These are phyloP conservation scores for Mucor indicus DNA, from an alignment of 371 early-diverging fungal genomes.

Conservation along the genomic window DNA sequence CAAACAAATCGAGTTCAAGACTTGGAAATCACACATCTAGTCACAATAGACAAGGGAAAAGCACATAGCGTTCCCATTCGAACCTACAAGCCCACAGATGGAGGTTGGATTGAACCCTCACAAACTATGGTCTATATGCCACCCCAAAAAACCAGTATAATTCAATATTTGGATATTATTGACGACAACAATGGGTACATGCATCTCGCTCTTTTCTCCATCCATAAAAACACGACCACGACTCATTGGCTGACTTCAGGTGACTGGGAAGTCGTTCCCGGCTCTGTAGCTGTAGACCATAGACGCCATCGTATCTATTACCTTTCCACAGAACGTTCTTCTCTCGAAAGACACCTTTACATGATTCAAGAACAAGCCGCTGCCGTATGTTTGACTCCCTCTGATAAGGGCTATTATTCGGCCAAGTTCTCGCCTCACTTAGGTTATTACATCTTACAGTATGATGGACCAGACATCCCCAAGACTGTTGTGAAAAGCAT, in stretches of 20 bases:
- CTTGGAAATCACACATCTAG: slow-evolving; percentile 63
- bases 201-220: slow-evolving; percentile 78
- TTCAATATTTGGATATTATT: slow-evolving; percentile 78
- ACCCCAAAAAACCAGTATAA: slow-evolving; percentile 21
- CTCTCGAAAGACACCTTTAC: slow-evolving; percentile 79
- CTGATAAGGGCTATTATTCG: no score
- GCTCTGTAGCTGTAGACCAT: slow-evolving; percentile 59
- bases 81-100: slow-evolving; percentile 60
- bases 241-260: slow-evolving; percentile 78
- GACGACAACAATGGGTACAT: slow-evolving; percentile 72
- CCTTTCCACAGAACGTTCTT: slow-evolving; percentile 72
- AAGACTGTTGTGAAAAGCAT: slow-evolving; percentile 69
- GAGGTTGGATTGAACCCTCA: slow-evolving; percentile 71
- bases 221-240: slow-evolving; percentile 19
- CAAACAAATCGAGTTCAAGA: slow-evolving; percentile 91
- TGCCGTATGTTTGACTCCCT: slow-evolving; percentile 67
- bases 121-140: slow-evolving; percentile 47
- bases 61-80: slow-evolving; percentile 41
- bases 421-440: slow-evolving; percentile 81
- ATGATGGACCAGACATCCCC: slow-evolving; percentile 89
- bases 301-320: slow-evolving; percentile 59
- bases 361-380: slow-evolving; percentile 32
- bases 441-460: slow-evolving; percentile 71
- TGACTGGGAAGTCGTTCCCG: slow-evolving; percentile 77
- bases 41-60: slow-evolving; percentile 18